phyloP scores from a whole-genome alignment of 768 basidiomycete species.

The Boletales sp. region DNA sequence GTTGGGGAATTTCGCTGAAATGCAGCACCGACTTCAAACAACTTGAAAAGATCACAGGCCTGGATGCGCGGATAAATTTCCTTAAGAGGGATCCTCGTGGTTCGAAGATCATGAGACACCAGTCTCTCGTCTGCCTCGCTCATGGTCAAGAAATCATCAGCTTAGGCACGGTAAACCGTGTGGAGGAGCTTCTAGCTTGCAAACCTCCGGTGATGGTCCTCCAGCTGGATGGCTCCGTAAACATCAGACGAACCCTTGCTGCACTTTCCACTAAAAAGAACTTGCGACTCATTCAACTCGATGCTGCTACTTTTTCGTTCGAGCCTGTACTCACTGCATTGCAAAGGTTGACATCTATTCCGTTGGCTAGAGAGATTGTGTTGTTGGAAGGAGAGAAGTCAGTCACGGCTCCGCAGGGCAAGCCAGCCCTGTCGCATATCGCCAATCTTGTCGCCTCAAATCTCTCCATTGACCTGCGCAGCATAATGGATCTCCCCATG shows the following conservation, averaged over 20 bases:
- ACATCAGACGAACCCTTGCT: conserved; percentile 35
- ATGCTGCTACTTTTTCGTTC: conserved; percentile 57
- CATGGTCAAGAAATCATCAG: conserved; percentile 45
- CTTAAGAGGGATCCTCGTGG: conserved; percentile 30
- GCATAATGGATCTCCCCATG: conserved; percentile 32
- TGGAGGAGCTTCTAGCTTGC: conserved; percentile 47
- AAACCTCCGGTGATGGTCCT: conserved; percentile 50
- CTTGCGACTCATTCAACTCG: conserved; percentile 50
- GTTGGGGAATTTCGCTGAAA: conserved; percentile 41
- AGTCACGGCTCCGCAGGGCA: background rate
- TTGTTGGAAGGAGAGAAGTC: conserved; percentile 41
- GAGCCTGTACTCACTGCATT: conserved; percentile 58
- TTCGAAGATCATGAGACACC: conserved; percentile 44
- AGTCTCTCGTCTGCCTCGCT: conserved; percentile 51
- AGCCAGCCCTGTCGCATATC: conserved; percentile 7
- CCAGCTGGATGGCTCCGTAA: conserved; percentile 46
- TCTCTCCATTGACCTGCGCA: conserved; percentile 37
- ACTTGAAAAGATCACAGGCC: conserved; percentile 24
- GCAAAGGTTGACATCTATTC: conserved; percentile 40
- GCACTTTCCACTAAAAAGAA: conserved; percentile 31
- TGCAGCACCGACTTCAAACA: conserved; percentile 34
- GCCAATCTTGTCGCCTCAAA: conserved; percentile 26
- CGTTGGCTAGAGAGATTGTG: conserved; percentile 49
- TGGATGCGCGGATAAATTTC: conserved; percentile 32
- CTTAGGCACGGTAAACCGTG: conserved; percentile 53